Percentiles rank a stretch among this genome's conserved stretches.
phyloP scores from a whole-genome alignment of 495 filamentous ascomycete genomes.

The Chlorociboria aeruginascens region DNA sequence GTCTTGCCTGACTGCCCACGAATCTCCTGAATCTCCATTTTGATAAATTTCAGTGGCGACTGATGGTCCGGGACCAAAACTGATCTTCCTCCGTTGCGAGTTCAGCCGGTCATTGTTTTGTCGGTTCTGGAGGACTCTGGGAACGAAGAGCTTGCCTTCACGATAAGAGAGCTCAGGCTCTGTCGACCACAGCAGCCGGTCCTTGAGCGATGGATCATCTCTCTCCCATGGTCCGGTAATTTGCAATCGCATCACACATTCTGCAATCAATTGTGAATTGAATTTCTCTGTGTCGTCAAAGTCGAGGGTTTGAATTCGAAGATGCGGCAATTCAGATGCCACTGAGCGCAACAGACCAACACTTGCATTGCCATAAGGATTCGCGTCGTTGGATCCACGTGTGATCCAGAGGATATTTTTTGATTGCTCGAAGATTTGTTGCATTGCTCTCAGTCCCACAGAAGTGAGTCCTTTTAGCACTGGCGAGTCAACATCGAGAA shows the following conservation, averaged over 20 bases:
- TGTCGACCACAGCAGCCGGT: background rate
- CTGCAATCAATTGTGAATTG: background rate
- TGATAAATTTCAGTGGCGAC: background rate
- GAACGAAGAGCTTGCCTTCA: background rate
- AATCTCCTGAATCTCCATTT: too few species aligned
- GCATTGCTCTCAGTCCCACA: constrained; percentile 19
- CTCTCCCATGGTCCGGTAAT: background rate
- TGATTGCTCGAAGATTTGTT: constrained; percentile 24
- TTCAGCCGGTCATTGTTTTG: constrained; percentile 4
- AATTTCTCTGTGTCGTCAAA: background rate
- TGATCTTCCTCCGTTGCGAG: background rate
- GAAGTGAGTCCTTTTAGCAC: constrained; percentile 26
- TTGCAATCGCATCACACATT: background rate
- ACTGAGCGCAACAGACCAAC: constrained; percentile 8
- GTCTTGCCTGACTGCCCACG: too few species aligned
- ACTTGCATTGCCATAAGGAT: constrained; percentile 11
- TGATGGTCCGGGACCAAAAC: background rate
- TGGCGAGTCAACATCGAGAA: constrained; percentile 32
- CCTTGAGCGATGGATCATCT: background rate
- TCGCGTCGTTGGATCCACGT: background rate
- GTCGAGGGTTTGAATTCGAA: constrained; percentile 1
- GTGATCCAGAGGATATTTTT: constrained; percentile 21
- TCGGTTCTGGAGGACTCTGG: background rate
- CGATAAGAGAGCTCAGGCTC: constrained; percentile 1
- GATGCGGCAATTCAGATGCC: background rate